Evolutionary conservation across 164 flowering plant species (phyloP).

Genomic region (Annona cherimola): DNA sequence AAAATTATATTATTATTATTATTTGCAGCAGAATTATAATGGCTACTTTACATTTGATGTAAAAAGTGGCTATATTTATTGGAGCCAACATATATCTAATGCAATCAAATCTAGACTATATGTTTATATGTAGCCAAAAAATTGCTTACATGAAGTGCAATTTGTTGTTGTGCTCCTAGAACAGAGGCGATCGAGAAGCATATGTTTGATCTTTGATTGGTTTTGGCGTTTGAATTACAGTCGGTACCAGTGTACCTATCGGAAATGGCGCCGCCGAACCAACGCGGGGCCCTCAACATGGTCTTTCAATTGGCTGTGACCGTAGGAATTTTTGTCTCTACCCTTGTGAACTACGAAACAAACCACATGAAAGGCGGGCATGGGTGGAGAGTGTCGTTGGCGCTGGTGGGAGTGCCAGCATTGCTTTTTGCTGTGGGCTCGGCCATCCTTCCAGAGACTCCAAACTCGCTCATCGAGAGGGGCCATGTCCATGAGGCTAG

Average conservation of each 20-base stretch:
- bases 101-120: too few species aligned
- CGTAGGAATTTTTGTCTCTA: slow-evolving; percentile 14
- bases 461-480: slow-evolving; percentile 20
- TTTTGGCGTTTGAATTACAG: slow-evolving; percentile 2
- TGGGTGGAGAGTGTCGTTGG: slow-evolving; percentile 18
- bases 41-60: too few species aligned
- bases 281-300: slow-evolving; percentile 15
- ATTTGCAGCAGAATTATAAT: too few species aligned
- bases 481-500: slow-evolving; percentile 9
- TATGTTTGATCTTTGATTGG: background rate
- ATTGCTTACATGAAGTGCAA: too few species aligned
- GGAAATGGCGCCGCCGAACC: slow-evolving; percentile 14
- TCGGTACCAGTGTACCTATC: slow-evolving; percentile 15
- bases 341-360: slow-evolving; percentile 17
- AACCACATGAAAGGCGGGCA: slow-evolving; percentile 11
- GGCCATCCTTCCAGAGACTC: slow-evolving; percentile 19
- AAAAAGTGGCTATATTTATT: too few species aligned
- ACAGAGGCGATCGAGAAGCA: too few species aligned
- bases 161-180: too few species aligned
- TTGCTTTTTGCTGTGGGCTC: slow-evolving; percentile 17
- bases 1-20: too few species aligned
- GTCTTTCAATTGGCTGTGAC: slow-evolving; percentile 15
- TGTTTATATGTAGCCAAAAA: too few species aligned
- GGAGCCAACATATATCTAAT: too few species aligned
- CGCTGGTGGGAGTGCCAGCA: slow-evolving; percentile 17